phyloP scores from a whole-genome alignment of 306 rosid species.

The barrel medic (Medicago truncatula) region DNA sequence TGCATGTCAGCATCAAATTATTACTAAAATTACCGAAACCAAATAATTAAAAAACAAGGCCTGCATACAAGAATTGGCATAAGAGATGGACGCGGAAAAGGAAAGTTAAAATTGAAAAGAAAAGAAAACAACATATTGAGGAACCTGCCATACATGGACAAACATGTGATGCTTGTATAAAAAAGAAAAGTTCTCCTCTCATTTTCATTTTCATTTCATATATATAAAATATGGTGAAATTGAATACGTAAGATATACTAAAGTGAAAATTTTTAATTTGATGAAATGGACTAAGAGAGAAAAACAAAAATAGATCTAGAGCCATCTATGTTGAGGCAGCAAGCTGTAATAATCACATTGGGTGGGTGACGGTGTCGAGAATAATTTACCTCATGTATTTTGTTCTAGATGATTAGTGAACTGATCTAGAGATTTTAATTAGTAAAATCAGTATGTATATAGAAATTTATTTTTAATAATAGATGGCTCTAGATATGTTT shows the following conservation, averaged over 20 bases:
- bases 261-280: slow-evolving; percentile 16
- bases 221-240: background rate
- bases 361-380: background rate
- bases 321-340: slow-evolving; percentile 11
- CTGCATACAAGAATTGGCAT: slow-evolving; percentile 36
- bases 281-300: background rate
- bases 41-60: slow-evolving; percentile 28
- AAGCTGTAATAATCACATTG: background rate
- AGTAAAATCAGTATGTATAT: too few relatives aligned
- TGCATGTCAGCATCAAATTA: too few relatives aligned
- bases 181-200: slow-evolving; percentile 5
- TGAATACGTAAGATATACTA: background rate
- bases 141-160: slow-evolving; percentile 38
- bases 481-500: too few relatives aligned
- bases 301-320: slow-evolving; percentile 18
- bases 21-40: background rate
- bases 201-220: background rate
- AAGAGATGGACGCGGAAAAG: background rate
- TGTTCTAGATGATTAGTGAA: too few relatives aligned
- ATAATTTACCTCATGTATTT: background rate
- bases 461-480: too few relatives aligned
- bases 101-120: background rate
- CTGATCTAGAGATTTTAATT: too few relatives aligned
- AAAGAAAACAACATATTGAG: slow-evolving; percentile 12
- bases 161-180: background rate